phyloP scores from a whole-genome alignment of 208 protist species.

The Naegleria fowleri region DNA sequence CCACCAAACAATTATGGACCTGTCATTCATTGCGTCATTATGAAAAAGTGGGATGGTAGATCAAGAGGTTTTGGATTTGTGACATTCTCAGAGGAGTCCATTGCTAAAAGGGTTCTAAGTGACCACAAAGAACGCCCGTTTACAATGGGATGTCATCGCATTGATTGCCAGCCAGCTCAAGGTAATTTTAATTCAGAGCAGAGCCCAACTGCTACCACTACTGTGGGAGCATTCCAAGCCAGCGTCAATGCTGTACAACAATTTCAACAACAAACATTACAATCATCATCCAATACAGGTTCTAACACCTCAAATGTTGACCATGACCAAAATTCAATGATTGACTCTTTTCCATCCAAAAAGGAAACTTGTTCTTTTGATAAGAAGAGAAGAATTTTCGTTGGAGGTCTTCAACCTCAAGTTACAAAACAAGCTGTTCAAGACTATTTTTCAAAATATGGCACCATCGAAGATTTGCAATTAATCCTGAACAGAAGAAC shows the following conservation, averaged over 20 bases:
- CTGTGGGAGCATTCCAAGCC: background rate
- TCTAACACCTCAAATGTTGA: background rate
- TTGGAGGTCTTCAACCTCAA: background rate
- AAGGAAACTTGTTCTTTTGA: background rate
- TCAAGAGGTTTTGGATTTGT: constrained; percentile 1
- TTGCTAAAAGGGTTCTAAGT: background rate
- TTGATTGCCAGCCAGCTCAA: background rate
- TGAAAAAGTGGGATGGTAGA: background rate
- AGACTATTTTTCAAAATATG: background rate
- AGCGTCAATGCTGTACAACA: background rate
- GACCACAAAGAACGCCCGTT: background rate
- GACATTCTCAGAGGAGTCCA: background rate
- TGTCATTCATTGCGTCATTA: background rate
- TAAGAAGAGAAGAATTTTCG: background rate
- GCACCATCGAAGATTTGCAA: background rate
- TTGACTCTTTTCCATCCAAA: background rate
- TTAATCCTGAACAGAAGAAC: background rate
- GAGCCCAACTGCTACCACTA: background rate
- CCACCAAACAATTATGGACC: background rate
- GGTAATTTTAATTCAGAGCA: background rate
- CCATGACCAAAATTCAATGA: background rate
- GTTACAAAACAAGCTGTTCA: background rate
- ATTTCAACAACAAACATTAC: background rate
- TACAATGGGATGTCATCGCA: background rate
- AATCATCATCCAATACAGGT: background rate